A percentile compares a stretch with the other conserved stretches of the same genome.
Conservation (phyloP, 805 yeast genomes). For the Starmerella bombi region DNA sequence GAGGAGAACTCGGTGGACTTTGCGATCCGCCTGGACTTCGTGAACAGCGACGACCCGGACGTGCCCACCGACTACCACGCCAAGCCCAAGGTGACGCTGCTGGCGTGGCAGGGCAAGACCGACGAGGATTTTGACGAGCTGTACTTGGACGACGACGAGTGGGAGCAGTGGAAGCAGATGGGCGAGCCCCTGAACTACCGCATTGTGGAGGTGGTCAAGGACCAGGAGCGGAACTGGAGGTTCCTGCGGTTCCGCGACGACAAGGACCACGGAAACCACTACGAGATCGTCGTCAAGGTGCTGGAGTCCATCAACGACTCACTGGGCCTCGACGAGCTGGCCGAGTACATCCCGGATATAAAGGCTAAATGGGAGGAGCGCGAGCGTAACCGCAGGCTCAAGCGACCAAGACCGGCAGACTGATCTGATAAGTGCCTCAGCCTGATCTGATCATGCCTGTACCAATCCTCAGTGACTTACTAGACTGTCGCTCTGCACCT, state of each 20-base stretch:
- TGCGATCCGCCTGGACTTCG: constrained; percentile 51
- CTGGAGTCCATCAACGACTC: constrained; percentile 75
- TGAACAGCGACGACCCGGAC: constrained; percentile 48
- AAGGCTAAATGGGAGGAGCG: constrained; percentile 11
- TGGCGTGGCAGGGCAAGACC: constrained; percentile 50
- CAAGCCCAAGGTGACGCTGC: constrained; percentile 54
- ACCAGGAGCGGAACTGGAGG: constrained; percentile 60
- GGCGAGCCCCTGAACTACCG: constrained; percentile 80
- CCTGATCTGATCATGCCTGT: too few species aligned
- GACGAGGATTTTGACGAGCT: constrained; percentile 53
- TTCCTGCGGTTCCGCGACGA: constrained; percentile 86
- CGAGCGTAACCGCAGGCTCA: not conserved
- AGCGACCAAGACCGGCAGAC: not conserved
- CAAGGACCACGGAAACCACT: constrained; percentile 75
- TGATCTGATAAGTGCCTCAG: not conserved
- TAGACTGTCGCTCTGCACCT: too few species aligned
- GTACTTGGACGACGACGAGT: constrained; percentile 52
- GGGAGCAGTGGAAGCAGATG: constrained; percentile 58
- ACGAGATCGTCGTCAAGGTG: constrained; percentile 67
- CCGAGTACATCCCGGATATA: constrained; percentile 11
- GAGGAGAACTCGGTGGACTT: constrained; percentile 91
- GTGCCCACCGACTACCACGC: constrained; percentile 44
- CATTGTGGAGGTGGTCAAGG: constrained; percentile 71
- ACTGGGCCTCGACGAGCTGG: constrained; percentile 64
- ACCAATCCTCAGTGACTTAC: too few species aligned